A percentile compares a stretch with the other conserved stretches of the same genome.
Conservation (phyloP, 768 basidiomycete genomes). For the Clitopilus passeckerianus region DNA sequence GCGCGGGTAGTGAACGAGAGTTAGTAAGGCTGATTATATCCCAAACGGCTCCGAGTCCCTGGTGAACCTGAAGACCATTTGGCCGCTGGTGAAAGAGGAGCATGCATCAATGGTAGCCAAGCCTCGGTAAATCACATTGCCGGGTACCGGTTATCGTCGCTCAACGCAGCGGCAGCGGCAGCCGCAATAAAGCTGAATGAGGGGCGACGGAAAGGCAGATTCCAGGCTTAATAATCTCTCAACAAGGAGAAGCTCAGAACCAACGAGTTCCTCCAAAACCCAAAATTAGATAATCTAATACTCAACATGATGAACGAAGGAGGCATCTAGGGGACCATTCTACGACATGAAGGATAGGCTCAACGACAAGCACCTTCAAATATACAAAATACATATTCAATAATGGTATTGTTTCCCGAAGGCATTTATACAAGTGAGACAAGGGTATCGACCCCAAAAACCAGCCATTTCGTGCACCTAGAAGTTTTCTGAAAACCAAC, state of each 20-base stretch:
- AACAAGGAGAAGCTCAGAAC: too few relatives aligned
- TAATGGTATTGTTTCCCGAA: not conserved
- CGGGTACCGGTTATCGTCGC: not conserved
- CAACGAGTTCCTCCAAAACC: too few relatives aligned
- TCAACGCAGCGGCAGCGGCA: not conserved
- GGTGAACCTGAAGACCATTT: not conserved
- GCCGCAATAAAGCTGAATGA: too few relatives aligned
- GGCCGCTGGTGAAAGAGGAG: not conserved
- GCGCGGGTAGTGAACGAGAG: not conserved
- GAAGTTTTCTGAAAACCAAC: conserved; percentile 25
- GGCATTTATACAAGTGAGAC: not conserved
- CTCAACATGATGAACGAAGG: not conserved
- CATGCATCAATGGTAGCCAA: not conserved
- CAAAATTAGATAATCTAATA: too few relatives aligned
- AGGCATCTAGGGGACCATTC: not conserved
- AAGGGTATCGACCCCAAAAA: not conserved
- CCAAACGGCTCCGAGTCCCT: not conserved
- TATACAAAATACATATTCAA: not conserved
- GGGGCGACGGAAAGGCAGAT: too few relatives aligned
- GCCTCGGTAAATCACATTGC: not conserved
- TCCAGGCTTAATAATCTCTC: too few relatives aligned
- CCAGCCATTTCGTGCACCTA: conserved; percentile 10
- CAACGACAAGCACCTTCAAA: not conserved
- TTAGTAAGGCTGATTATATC: not conserved
- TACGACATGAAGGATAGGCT: not conserved